Base-by-base conservation (phyloP, 352 stramenopile species). In the Globisporangium rhizosaccharum region DNA sequence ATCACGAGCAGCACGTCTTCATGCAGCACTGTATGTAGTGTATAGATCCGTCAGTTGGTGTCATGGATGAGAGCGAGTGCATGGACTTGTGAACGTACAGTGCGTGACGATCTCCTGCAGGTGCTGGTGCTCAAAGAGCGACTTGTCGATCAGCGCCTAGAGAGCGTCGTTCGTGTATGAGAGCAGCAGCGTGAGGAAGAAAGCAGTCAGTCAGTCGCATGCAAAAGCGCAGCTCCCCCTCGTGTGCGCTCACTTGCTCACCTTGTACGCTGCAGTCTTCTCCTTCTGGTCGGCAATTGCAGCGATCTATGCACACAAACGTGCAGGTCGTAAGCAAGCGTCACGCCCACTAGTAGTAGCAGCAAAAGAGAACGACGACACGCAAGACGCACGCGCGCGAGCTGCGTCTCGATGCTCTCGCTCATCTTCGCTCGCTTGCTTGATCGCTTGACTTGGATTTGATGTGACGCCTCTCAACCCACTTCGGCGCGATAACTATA, bases 1-100 rank as follows among this genome's bases (percentile, higher is more conserved):
- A 92, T 81, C 25, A 90, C 82, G 18, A 94, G 67, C 42, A 85
- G 59, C 18, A 92, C 85, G 65, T 90, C 74, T 63, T 94, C 85
- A 51, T 81, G 76, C 45, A 94, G 66, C 57, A 92, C 83, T 93
- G 1, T 49, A 1, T 9, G 26, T 12, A 7, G 45, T 37, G 10
- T 44, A 44, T 17, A 44, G 44, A 26, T 17, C 25, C 10, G 12
- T 9, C 0, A n/a, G 20, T 30, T 25, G 10, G 18, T 28, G 11
- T 7, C 17, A 28, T 14, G 8, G n/a, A 14, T 12, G 30, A 10
- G 58, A 28, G 23, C 36, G 15, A 48, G 23, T 15, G 15, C 15
- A 14, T 39, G 33, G 33, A 9, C 7, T 12, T 14, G 39, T 23
- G 17, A 52, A 52, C 63, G 18, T 71, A 92, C 84, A 72, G 53